Conservation (phyloP, 495 filamentous ascomycete genomes). For the Poronia punctata region DNA sequence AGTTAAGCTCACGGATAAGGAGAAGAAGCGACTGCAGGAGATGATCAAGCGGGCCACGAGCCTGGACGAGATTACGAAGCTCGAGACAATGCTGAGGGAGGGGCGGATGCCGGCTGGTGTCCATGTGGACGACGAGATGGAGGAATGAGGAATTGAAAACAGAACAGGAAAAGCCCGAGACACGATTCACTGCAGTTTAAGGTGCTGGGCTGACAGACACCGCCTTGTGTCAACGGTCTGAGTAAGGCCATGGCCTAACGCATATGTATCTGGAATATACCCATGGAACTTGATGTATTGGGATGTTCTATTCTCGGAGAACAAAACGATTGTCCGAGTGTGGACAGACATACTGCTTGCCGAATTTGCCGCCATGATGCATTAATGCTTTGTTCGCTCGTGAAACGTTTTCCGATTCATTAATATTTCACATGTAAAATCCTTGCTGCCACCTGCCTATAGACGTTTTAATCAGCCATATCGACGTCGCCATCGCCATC, state of each 20-base stretch:
- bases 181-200: too few relatives aligned
- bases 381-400: too few relatives aligned
- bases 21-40: constrained; percentile 37
- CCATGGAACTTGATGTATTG: too few relatives aligned
- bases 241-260: neutral
- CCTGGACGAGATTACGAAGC: constrained; percentile 70
- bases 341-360: too few relatives aligned
- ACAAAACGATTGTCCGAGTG: too few relatives aligned
- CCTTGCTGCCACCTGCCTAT: neutral
- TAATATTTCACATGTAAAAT: too few relatives aligned
- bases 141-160: constrained; percentile 35
- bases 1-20: constrained; percentile 40
- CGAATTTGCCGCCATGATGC: too few relatives aligned
- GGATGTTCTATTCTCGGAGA: too few relatives aligned
- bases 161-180: neutral
- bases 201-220: too few relatives aligned
- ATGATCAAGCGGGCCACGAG: constrained; percentile 79
- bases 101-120: constrained; percentile 70
- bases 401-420: too few relatives aligned
- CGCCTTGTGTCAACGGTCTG: neutral
- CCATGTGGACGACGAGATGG: constrained; percentile 46
- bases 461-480: constrained; percentile 43
- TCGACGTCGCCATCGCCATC: constrained; percentile 43
- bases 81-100: constrained; percentile 83
- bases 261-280: constrained; percentile 3